Conservation (phyloP, 371 early-diverging fungal genomes). For the Spiromyces aspiralis region DNA sequence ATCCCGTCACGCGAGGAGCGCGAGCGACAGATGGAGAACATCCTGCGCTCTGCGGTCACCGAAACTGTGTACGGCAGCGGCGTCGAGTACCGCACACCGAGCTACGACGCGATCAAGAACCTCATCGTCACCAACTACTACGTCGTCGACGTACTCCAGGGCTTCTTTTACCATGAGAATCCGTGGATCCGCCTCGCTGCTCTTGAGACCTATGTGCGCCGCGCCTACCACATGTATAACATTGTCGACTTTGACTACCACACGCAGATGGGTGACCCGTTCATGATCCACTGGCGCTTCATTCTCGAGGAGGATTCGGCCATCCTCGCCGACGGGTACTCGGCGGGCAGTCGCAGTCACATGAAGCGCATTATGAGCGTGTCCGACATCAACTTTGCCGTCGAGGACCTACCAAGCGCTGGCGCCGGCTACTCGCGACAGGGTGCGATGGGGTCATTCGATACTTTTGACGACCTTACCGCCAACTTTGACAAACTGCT, state of each 20-base stretch:
- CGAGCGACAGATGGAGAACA: slow-evolving; percentile 61
- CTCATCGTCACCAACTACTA: slow-evolving; percentile 85
- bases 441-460: slow-evolving; percentile 40
- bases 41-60: slow-evolving; percentile 60
- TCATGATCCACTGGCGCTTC: slow-evolving; percentile 67
- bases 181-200: slow-evolving; percentile 70
- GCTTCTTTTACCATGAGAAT: slow-evolving; percentile 80
- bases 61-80: slow-evolving; percentile 62
- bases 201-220: slow-evolving; percentile 88
- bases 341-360: slow-evolving; percentile 26
- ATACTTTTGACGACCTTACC: slow-evolving; percentile 28
- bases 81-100: slow-evolving; percentile 53
- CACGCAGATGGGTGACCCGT: slow-evolving; percentile 42
- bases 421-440: slow-evolving; percentile 30
- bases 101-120: slow-evolving; percentile 69
- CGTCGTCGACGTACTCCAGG: slow-evolving; percentile 86
- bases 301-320: slow-evolving; percentile 39
- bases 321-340: slow-evolving; percentile 19
- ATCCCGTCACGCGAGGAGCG: slow-evolving; percentile 87
- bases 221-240: slow-evolving; percentile 92
- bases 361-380: slow-evolving; percentile 45
- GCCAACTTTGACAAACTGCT: slow-evolving; percentile 26
- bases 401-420: slow-evolving; percentile 19
- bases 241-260: slow-evolving; percentile 64
- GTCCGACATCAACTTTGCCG: slow-evolving; percentile 26